These are phyloP conservation scores for Skeletonema menzelii DNA, from an alignment of 108 stramenopile species.

Conservation along the genomic window DNA sequence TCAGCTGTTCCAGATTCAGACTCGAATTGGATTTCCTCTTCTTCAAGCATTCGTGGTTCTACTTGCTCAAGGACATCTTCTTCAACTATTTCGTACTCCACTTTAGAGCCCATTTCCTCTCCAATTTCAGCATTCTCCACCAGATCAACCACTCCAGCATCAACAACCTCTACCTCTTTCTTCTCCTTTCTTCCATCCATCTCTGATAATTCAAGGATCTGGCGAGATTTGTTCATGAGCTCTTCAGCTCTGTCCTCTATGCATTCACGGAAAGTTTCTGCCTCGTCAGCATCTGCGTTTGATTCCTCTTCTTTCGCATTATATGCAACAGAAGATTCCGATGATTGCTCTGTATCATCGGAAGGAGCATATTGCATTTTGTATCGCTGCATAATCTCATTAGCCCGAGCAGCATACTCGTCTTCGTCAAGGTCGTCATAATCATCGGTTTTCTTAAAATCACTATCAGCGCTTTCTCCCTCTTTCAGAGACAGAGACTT, in stretches of 20 bases:
- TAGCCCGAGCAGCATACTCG: not conserved
- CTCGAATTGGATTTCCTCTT: not conserved
- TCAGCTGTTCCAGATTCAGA: not conserved
- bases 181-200: not conserved
- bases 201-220: not conserved
- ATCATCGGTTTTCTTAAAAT: conserved; percentile 7
- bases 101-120: no score
- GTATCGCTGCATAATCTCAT: not conserved
- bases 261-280: not conserved
- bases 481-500: not conserved
- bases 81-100: not conserved
- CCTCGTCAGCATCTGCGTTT: not conserved
- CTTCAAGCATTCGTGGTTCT: not conserved
- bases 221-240: conserved; percentile 1
- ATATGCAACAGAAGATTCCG: not conserved
- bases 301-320: not conserved
- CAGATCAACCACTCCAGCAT: not conserved
- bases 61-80: not conserved
- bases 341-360: not conserved
- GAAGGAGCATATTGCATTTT: not conserved
- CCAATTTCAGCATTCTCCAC: not conserved
- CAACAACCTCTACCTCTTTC: not conserved
- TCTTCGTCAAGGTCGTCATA: not conserved
- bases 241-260: conserved; percentile 1
- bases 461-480: conserved; percentile 3